Evolutionary conservation across 176 grass and related monocot genomes (phyloP).

Genomic region (Bothriochloa decipiens): DNA sequence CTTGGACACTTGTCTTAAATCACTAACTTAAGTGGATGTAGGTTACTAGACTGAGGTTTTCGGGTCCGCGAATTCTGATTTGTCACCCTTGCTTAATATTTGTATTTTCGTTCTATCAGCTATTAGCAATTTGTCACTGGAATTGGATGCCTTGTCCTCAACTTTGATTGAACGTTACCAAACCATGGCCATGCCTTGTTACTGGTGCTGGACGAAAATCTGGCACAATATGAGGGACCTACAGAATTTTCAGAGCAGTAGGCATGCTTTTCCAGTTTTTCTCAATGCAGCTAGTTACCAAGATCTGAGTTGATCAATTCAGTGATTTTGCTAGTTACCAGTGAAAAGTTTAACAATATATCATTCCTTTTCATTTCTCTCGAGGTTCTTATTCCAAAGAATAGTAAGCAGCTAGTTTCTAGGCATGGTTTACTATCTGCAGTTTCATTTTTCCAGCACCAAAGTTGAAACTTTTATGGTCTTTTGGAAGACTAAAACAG

Average conservation of each 20-base stretch:
- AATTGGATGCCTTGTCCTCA: not conserved
- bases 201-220: not conserved
- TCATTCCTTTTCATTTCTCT: not conserved
- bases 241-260: not conserved
- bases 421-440: not conserved
- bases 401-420: not conserved
- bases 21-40: not conserved
- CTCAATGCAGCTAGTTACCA: not conserved
- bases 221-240: not conserved
- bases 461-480: not conserved
- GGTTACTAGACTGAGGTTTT: not conserved
- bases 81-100: not conserved
- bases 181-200: not conserved
- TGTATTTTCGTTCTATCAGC: not conserved
- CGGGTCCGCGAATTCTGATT: conserved; percentile 46
- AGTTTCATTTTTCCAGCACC: not conserved
- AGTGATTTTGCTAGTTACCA: no score
- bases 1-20: not conserved
- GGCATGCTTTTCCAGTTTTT: not conserved
- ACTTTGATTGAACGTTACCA: not conserved
- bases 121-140: not conserved
- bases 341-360: not conserved
- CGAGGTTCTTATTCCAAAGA: not conserved
- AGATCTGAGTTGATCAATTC: conserved; percentile 6
- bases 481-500: not conserved